phyloP scores from a whole-genome alignment of 2,329 filamentous ascomycete genomes.

The Talaromyces amestolkiae region DNA sequence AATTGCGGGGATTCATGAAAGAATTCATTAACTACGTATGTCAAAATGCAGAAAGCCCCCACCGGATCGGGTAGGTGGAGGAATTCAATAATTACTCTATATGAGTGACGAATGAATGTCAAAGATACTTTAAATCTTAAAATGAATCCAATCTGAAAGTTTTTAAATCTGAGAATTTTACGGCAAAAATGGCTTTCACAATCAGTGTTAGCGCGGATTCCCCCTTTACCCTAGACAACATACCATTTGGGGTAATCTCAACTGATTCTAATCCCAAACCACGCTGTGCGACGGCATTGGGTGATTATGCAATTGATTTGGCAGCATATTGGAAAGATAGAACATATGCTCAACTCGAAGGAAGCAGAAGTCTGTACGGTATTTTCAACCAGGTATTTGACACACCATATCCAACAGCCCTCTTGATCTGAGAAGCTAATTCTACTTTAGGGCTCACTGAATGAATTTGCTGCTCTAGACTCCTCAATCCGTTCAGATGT shows the following conservation, averaged over 20 bases:
- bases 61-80: constrained; percentile 7
- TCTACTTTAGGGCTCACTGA: constrained; percentile 43
- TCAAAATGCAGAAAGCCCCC: not conserved
- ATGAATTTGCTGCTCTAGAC: constrained; percentile 51
- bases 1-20: not conserved
- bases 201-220: constrained; percentile 3
- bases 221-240: constrained; percentile 52
- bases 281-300: constrained; percentile 52
- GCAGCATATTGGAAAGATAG: constrained; percentile 39
- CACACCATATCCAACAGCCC: not conserved
- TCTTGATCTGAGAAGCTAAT: constrained; percentile 23
- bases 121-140: not conserved
- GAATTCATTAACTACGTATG: not conserved
- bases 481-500: constrained; percentile 36
- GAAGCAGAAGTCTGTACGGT: not conserved
- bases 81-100: not conserved
- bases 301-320: constrained; percentile 54
- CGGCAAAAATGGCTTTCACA: constrained; percentile 2
- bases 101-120: not conserved
- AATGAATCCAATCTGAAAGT: no score
- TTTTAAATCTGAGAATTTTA: not conserved
- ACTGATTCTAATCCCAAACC: constrained; percentile 36
- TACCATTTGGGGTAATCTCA: constrained; percentile 55
- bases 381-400: constrained; percentile 8
- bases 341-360: constrained; percentile 28